Conservation (phyloP, 75 land plant genomes). For the Chamaecyparis obtusa region DNA sequence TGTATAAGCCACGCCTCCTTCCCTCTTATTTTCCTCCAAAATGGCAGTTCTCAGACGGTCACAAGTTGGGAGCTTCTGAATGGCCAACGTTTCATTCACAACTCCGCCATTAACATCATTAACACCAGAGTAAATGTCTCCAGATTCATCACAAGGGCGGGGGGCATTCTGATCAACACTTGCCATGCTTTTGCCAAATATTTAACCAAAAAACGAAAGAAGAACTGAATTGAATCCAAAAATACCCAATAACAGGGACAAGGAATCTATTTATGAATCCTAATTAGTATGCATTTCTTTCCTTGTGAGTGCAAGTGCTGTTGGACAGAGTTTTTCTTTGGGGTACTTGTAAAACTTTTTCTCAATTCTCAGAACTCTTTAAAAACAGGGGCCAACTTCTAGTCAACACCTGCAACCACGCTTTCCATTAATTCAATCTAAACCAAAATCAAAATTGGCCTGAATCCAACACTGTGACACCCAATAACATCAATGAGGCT, state of each 20-base stretch:
- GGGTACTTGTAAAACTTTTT: background rate
- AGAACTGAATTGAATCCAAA: background rate
- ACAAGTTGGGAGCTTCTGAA: conserved; percentile 8
- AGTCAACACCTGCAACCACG: too few species aligned
- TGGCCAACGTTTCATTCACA: background rate
- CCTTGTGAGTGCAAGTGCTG: background rate
- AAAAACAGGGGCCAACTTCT: background rate
- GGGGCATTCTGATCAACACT: background rate
- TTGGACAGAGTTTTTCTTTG: background rate
- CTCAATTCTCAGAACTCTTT: background rate
- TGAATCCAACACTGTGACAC: background rate
- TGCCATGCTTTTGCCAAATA: background rate
- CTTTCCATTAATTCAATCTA: background rate
- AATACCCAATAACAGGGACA: background rate
- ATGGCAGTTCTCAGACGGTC: conserved; percentile 3
- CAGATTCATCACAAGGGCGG: background rate
- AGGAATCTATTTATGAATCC: too few species aligned
- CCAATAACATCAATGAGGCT: background rate
- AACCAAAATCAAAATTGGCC: background rate
- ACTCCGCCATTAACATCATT: background rate
- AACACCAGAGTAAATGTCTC: background rate
- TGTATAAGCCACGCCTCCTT: background rate
- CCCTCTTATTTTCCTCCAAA: conserved; percentile 4
- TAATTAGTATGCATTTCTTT: background rate
- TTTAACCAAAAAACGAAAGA: background rate